phyloP scores from a whole-genome alignment of 768 basidiomycete species.

The Mycena polygramma region DNA sequence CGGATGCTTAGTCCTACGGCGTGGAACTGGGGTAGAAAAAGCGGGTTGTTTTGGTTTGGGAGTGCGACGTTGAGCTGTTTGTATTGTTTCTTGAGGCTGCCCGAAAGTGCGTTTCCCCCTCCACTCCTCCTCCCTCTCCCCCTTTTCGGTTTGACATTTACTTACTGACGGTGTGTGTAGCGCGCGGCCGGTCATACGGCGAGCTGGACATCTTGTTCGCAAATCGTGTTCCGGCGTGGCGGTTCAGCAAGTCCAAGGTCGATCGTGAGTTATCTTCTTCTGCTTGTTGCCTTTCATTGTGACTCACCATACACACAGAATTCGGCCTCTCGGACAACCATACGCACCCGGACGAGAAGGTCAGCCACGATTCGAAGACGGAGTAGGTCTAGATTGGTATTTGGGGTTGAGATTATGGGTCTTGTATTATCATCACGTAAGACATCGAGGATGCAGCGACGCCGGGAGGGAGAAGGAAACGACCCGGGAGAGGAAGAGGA shows the following conservation, averaged over 20 bases:
- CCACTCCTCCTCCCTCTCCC: background rate
- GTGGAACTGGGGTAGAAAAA: conserved; percentile 43
- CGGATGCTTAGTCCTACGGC: conserved; percentile 41
- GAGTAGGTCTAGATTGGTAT: background rate
- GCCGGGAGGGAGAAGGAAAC: too few relatives aligned
- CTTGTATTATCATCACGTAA: background rate
- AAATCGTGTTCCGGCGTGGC: conserved; percentile 41
- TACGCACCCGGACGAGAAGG: background rate
- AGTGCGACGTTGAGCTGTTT: conserved; percentile 33
- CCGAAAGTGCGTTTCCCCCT: conserved; percentile 31
- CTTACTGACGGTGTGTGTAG: background rate
- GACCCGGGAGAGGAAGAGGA: too few relatives aligned
- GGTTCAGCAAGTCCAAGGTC: conserved; percentile 38
- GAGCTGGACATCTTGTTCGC: conserved; percentile 41
- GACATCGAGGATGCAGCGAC: too few relatives aligned
- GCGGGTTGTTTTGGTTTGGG: conserved; percentile 41
- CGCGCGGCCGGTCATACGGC: conserved; percentile 35
- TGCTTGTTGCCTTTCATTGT: too few relatives aligned
- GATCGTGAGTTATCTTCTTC: conserved; percentile 34
- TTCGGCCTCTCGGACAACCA: conserved; percentile 16
- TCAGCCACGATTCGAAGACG: conserved; percentile 11
- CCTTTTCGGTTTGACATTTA: too few relatives aligned
- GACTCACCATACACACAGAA: background rate
- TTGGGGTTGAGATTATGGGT: background rate
- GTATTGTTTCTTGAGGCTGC: conserved; percentile 39